Evolutionary conservation across 352 stramenopile genomes (phyloP).

Genomic region (Pythium insidiosum): DNA sequence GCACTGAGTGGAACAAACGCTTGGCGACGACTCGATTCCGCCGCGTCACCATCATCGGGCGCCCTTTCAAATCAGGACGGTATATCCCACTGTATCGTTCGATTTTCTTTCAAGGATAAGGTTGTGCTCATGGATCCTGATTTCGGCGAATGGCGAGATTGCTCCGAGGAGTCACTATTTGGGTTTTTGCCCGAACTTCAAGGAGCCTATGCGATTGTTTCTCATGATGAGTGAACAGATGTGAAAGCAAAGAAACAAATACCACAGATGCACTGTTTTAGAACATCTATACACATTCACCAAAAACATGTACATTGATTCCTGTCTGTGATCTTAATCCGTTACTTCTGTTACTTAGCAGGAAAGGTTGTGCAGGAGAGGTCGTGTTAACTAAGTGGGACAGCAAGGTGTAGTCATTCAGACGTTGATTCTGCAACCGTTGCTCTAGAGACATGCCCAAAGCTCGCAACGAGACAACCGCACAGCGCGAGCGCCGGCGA

Average conservation of each 20-base stretch:
- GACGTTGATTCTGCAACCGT: too few relatives aligned
- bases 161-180: background rate
- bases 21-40: slow-evolving; percentile 1
- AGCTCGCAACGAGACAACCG: too few relatives aligned
- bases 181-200: background rate
- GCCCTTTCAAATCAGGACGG: background rate
- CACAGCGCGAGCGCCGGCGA: too few relatives aligned
- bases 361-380: too few relatives aligned
- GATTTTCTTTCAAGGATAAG: background rate
- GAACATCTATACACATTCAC: background rate
- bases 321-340: background rate
- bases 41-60: slow-evolving; percentile 3
- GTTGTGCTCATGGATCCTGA: background rate
- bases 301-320: background rate
- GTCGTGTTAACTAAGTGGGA: too few relatives aligned
- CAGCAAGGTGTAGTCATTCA: too few relatives aligned
- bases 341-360: too few relatives aligned
- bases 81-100: background rate
- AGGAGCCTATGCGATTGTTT: background rate
- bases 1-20: background rate
- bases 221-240: background rate
- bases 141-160: background rate
- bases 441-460: too few relatives aligned
- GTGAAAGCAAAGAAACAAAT: background rate
- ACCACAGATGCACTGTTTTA: background rate